These are phyloP conservation scores for Cenchrus fungigraminus DNA, from an alignment of 176 grass and related monocot species.

Conservation along the genomic window DNA sequence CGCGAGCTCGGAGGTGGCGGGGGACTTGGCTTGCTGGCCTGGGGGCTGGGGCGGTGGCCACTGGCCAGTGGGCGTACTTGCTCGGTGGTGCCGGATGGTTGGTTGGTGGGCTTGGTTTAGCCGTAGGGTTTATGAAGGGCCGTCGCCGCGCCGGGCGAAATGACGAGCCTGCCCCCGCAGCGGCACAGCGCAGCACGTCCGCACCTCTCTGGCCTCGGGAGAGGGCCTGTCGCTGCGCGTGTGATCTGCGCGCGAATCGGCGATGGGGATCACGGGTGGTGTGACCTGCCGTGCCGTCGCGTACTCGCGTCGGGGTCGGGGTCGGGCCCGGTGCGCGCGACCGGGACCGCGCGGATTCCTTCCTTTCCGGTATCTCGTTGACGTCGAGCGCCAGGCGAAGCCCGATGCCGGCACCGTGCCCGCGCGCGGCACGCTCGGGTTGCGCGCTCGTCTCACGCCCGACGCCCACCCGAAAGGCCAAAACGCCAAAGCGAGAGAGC, in stretches of 20 bases:
- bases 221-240: background rate
- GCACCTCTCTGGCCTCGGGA: background rate
- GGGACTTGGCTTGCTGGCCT: background rate
- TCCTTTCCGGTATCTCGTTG: background rate
- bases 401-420: background rate
- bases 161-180: constrained; percentile 10
- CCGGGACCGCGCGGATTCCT: background rate
- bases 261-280: background rate
- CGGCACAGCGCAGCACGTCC: background rate
- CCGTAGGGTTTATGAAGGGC: constrained; percentile 36
- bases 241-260: background rate
- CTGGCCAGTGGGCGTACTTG: background rate
- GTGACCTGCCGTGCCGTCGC: background rate
- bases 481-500: background rate
- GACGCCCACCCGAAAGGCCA: background rate
- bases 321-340: background rate
- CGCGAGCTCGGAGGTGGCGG: background rate
- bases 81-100: background rate
- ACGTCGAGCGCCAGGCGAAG: background rate
- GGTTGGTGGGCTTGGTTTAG: background rate
- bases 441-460: background rate
- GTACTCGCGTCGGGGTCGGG: background rate
- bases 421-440: background rate
- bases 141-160: background rate
- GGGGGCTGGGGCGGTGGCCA: background rate